Evolutionary conservation across 352 stramenopile genomes (phyloP), one percentile per base, ranked within the genome.

Genomic region (Phytophthora pistaciae): DNA sequence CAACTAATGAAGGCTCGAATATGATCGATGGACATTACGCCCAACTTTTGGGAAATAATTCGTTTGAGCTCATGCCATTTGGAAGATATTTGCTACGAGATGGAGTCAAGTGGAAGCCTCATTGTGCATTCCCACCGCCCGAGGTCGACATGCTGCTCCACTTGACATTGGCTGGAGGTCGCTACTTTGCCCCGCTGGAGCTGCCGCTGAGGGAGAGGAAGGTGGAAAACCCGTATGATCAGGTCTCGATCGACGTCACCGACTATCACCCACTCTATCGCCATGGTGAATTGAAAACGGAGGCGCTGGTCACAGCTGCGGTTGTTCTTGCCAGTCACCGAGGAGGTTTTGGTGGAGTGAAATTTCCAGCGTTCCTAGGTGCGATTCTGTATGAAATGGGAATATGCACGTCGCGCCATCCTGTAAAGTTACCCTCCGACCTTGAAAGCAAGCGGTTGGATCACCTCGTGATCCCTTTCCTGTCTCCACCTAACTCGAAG

Each of bases 311-410:
- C 3, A 14, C 20, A 49, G 54, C 54, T 14, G 54, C 33, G 21
- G 8, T 49, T 16, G 54, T 50, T 3, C 10, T 60, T n/a, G 18
- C 54, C n/a, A 60, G 31, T n/a, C 31, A 31, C 9, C n/a, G 31
- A 13, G 55, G 55, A 36, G 33, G 55, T 14, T 27, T 60, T 16
- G 23, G 21, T 33, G 33, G 55, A 29, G 31, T 50, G n/a, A 9
- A 10, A 6, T 33, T 60, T 6, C 5, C 55, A 18, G n/a, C 9
- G 3, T 23, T 50, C n/a, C 11, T 60, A 33, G n/a, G 54, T 14
- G 54, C 31, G 9, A 3, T 60, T 5, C 21, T 60, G 55, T 60
- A 36, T 20, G 33, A 60, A 23, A n/a, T 60, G 33, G 54, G 29
- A 10, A 10, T 60, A 11, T 31, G 44, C 3, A 11, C 8, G 33